These are phyloP conservation scores for Wickerhamiella brachini DNA, from an alignment of 805 yeast species.

Conservation along the genomic window DNA sequence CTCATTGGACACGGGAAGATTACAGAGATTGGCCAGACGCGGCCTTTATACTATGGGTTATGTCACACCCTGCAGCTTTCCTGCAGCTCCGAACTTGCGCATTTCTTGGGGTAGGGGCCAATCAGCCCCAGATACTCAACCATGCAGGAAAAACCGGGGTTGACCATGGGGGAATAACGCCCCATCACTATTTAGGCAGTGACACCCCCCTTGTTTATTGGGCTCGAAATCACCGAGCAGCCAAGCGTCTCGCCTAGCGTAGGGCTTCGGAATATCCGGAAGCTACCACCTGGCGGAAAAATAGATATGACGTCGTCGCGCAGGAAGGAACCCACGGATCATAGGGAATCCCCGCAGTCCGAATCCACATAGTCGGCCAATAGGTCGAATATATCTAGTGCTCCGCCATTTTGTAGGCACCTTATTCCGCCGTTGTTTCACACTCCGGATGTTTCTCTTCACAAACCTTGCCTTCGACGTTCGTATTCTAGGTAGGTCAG, in stretches of 20 bases:
- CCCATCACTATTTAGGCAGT: no score
- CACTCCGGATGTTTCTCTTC: neutral
- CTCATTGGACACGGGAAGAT: conserved; percentile 9
- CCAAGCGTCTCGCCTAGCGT: neutral
- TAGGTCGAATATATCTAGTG: neutral
- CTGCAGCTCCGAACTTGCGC: neutral
- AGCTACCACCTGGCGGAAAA: neutral
- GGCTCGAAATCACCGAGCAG: neutral
- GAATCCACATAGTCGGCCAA: neutral
- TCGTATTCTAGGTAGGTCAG: neutral
- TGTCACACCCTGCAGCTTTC: neutral
- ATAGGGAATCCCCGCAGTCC: neutral
- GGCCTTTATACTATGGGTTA: neutral
- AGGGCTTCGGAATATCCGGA: neutral
- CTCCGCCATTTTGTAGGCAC: neutral
- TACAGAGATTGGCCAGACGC: neutral
- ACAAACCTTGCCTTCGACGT: neutral
- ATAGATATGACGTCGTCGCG: conserved; percentile 1
- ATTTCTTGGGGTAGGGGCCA: neutral
- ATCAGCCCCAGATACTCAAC: neutral
- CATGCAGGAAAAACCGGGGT: neutral
- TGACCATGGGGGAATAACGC: neutral
- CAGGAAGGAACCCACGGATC: neutral
- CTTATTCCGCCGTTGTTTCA: neutral
- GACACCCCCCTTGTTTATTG: no score